Percentiles rank a stretch among this genome's conserved stretches.
Conservation (phyloP, 768 basidiomycete genomes). For the Lyophyllum decastes region DNA sequence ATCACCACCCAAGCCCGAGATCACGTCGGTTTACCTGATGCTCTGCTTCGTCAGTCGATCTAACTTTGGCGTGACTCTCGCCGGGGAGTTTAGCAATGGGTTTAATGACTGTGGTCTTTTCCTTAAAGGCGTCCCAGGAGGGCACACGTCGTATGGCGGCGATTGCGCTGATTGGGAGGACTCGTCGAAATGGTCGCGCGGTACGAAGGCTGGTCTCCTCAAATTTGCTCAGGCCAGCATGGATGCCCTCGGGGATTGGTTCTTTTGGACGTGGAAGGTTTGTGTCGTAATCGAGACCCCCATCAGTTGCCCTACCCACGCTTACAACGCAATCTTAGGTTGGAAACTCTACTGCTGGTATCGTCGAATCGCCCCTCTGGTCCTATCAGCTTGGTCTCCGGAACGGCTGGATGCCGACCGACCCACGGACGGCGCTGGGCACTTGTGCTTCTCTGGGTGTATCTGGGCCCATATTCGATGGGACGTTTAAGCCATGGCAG, state of each 20-base stretch:
- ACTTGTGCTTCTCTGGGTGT: slow-evolving; percentile 60
- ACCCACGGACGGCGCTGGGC: slow-evolving; percentile 54
- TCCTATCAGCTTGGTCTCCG: slow-evolving; percentile 46
- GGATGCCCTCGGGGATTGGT: slow-evolving; percentile 35
- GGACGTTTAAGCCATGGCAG: slow-evolving; percentile 60
- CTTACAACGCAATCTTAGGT: slow-evolving; percentile 26
- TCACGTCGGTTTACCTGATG: slow-evolving; percentile 10
- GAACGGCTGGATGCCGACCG: slow-evolving; percentile 51
- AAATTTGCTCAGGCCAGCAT: slow-evolving; percentile 55
- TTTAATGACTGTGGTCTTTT: slow-evolving; percentile 55
- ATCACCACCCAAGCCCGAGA: background rate
- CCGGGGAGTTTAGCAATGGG: slow-evolving; percentile 74
- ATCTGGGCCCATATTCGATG: slow-evolving; percentile 34
- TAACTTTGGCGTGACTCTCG: slow-evolving; percentile 64
- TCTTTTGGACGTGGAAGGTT: slow-evolving; percentile 58
- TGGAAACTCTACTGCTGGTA: slow-evolving; percentile 34
- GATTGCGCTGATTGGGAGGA: slow-evolving; percentile 38
- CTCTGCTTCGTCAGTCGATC: slow-evolving; percentile 16
- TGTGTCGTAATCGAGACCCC: slow-evolving; percentile 3
- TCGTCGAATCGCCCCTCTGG: slow-evolving; percentile 49
- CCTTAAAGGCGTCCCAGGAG: slow-evolving; percentile 17
- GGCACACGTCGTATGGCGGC: slow-evolving; percentile 27
- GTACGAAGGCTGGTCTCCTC: slow-evolving; percentile 31
- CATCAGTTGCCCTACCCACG: background rate
- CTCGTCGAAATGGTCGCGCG: slow-evolving; percentile 53